Percentiles rank a stretch among this genome's conserved stretches.
Evolutionary conservation across 2,329 filamentous ascomycete genomes (phyloP).

Genomic region (Fusarium aywerte): DNA sequence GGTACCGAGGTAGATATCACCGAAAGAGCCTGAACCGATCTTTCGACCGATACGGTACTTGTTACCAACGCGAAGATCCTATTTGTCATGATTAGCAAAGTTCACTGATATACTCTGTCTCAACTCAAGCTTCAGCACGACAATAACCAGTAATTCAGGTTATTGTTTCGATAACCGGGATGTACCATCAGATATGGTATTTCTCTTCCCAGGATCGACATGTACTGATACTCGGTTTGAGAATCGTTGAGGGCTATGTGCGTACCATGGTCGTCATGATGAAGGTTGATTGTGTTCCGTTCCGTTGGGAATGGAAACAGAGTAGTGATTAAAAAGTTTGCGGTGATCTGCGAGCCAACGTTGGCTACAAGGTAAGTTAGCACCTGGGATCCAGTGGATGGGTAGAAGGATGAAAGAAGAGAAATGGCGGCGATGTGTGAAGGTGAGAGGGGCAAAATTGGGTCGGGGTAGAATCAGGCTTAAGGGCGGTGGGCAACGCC

Average conservation of each 20-base stretch:
- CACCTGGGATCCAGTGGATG: slow-evolving; percentile 19
- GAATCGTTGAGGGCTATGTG: not conserved
- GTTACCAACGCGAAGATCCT: slow-evolving; percentile 99
- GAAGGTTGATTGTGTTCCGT: slow-evolving; percentile 40
- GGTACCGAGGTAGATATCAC: slow-evolving; percentile 98
- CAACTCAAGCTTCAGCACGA: not conserved
- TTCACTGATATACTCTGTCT: not conserved
- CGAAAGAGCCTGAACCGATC: slow-evolving; percentile 97
- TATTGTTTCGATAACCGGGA: not conserved
- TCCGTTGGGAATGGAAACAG: slow-evolving; percentile 36
- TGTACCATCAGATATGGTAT: not conserved
- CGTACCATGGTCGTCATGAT: slow-evolving; percentile 66
- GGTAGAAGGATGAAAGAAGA: slow-evolving; percentile 22
- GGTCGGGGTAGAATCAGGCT: slow-evolving; percentile 41
- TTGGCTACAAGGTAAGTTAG: slow-evolving; percentile 39
- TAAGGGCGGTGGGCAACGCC: slow-evolving; percentile 45
- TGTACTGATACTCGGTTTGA: not conserved
- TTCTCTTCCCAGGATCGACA: not conserved
- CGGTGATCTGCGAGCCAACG: slow-evolving; percentile 39
- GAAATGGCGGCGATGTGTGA: slow-evolving; percentile 30
- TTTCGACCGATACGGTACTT: slow-evolving; percentile 99
- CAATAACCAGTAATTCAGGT: not conserved
- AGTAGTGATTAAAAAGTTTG: slow-evolving; percentile 13
- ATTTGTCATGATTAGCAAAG: slow-evolving; percentile 36
- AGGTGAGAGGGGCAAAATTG: slow-evolving; percentile 44